A percentile compares a stretch with the other conserved stretches of the same genome.
Evolutionary conservation across 2,329 filamentous ascomycete species (phyloP).

Genomic region (Ophiocordyceps robertsii): DNA sequence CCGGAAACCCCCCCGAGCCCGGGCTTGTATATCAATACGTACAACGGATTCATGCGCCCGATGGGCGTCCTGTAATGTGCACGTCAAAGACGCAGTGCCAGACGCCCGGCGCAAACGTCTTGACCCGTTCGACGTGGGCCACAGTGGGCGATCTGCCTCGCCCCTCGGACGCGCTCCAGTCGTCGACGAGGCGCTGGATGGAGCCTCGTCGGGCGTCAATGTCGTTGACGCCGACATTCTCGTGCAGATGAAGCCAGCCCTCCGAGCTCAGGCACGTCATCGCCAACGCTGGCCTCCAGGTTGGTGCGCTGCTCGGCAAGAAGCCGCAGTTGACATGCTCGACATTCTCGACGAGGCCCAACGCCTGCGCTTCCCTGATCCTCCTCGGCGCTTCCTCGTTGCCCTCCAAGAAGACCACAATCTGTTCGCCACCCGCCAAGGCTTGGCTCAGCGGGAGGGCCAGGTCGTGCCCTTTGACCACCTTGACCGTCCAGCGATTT

Average conservation of each 20-base stretch:
- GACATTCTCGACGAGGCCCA: slow-evolving; percentile 23
- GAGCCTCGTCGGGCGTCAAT: slow-evolving; percentile 31
- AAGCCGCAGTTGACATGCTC: slow-evolving; percentile 53
- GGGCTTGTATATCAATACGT: neutral
- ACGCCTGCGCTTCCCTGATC: slow-evolving; percentile 21
- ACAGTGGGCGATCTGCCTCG: slow-evolving; percentile 19
- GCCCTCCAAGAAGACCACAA: slow-evolving; percentile 57
- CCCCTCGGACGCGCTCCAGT: slow-evolving; percentile 14
- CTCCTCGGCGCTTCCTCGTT: slow-evolving; percentile 40
- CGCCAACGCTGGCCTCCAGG: slow-evolving; percentile 38
- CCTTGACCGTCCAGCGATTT: slow-evolving; percentile 51
- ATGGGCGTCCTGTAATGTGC: slow-evolving; percentile 21
- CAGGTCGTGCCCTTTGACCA: slow-evolving; percentile 32
- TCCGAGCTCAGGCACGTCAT: slow-evolving; percentile 20
- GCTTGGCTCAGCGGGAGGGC: slow-evolving; percentile 22
- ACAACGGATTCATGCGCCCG: neutral
- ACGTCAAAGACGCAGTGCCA: slow-evolving; percentile 61
- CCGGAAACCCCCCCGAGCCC: slow-evolving; percentile 5
- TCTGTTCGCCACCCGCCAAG: slow-evolving; percentile 32
- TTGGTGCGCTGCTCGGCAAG: slow-evolving; percentile 41
- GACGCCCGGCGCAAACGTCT: slow-evolving; percentile 55
- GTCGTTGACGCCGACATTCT: slow-evolving; percentile 46
- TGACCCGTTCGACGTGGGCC: slow-evolving; percentile 50
- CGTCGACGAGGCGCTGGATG: slow-evolving; percentile 32
- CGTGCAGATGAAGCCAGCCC: slow-evolving; percentile 53